A percentile compares a stretch with the other conserved stretches of the same genome.
phyloP scores from a whole-genome alignment of 768 basidiomycete genomes.

The Lentinula lateritia region DNA sequence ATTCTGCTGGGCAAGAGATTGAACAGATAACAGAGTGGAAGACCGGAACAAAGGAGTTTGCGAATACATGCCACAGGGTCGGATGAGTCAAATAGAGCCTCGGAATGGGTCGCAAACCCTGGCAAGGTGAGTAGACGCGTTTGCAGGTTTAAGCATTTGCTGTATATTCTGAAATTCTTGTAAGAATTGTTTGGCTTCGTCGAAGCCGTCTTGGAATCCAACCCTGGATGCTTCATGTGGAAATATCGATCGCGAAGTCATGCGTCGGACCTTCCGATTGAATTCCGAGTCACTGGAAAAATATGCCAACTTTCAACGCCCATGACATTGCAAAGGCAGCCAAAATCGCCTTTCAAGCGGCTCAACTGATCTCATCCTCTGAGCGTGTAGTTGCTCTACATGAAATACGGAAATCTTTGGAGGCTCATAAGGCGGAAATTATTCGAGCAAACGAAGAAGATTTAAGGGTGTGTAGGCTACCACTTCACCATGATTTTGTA shows the following conservation, averaged over 20 bases:
- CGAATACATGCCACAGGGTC: constrained; percentile 4
- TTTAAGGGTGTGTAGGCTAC: constrained; percentile 48
- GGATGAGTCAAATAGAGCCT: background rate
- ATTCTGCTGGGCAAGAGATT: background rate
- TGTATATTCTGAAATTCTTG: background rate
- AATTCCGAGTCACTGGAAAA: background rate
- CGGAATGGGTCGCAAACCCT: constrained; percentile 3
- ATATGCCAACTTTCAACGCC: constrained; percentile 20
- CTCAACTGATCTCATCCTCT: constrained; percentile 68
- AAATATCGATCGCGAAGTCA: background rate
- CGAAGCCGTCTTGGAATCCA: background rate
- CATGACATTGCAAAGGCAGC: constrained; percentile 71
- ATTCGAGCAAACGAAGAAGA: constrained; percentile 79
- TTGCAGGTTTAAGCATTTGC: background rate
- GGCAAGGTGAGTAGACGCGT: constrained; percentile 2
- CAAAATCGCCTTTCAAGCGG: constrained; percentile 79
- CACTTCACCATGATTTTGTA: no score
- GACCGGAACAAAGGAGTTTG: background rate
- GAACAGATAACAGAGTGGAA: constrained; percentile 7
- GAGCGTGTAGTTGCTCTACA: constrained; percentile 71
- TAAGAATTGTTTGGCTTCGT: background rate
- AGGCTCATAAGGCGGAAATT: constrained; percentile 58
- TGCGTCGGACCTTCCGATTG: background rate
- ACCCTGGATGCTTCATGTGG: background rate
- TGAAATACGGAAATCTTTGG: constrained; percentile 64